A percentile compares a stretch with the other conserved stretches of the same genome.
Conservation (phyloP, 257 asterid species). For the Thymus quinquecostatus region DNA sequence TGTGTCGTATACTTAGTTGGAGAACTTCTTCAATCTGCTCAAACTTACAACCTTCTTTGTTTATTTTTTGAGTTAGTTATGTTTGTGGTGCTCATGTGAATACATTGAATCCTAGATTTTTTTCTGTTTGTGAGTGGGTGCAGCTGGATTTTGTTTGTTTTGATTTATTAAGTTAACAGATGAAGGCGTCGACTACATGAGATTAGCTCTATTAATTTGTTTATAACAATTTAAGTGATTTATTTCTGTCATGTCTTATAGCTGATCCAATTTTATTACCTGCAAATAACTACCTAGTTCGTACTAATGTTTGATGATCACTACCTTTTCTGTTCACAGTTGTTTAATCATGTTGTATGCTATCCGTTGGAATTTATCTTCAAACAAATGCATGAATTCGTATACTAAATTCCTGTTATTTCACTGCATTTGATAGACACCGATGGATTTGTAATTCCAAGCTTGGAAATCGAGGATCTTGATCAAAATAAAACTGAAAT, state of each 20-base stretch:
- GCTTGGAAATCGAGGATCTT: slow-evolving; percentile 68
- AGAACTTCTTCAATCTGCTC: not conserved
- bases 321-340: not conserved
- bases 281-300: slow-evolving; percentile 2
- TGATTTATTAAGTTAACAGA: not conserved
- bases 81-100: not conserved
- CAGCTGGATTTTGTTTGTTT: slow-evolving; percentile 2
- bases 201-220: too few species aligned
- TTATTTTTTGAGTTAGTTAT: not conserved
- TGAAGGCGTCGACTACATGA: too few species aligned
- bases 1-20: not conserved
- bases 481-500: slow-evolving; percentile 37
- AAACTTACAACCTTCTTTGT: not conserved
- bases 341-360: slow-evolving; percentile 11
- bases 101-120: too few species aligned
- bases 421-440: slow-evolving; percentile 51
- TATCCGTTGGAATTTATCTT: slow-evolving; percentile 2
- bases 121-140: not conserved
- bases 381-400: slow-evolving; percentile 14
- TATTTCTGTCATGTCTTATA: not conserved
- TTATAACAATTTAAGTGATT: too few species aligned
- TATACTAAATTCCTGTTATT: not conserved
- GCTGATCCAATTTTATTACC: not conserved
- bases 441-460: slow-evolving; percentile 91
- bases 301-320: not conserved